Conservation (phyloP, 805 yeast genomes). For the Yamadazyma nakazawae region DNA sequence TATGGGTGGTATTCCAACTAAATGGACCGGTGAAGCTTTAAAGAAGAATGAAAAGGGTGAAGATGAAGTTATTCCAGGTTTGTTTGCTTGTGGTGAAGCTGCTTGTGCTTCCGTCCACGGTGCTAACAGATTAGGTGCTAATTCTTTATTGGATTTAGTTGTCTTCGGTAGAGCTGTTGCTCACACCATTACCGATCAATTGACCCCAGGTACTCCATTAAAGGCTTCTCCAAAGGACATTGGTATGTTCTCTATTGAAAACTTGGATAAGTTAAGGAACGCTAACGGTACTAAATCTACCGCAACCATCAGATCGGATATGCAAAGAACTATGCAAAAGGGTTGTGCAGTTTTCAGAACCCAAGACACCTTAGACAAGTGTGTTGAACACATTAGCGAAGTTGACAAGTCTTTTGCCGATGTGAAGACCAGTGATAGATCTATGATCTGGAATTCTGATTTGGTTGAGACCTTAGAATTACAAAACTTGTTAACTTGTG, state of each 20-base stretch:
- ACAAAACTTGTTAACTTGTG: slow-evolving; percentile 95
- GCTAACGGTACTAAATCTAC: slow-evolving; percentile 82
- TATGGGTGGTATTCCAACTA: slow-evolving; percentile 99
- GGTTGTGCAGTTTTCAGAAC: slow-evolving; percentile 97
- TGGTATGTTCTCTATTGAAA: slow-evolving; percentile 86
- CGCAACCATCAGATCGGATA: slow-evolving; percentile 81
- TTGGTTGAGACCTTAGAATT: slow-evolving; percentile 93
- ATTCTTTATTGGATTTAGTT: slow-evolving; percentile 92
- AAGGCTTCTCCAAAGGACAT: slow-evolving; percentile 78
- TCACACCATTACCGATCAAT: slow-evolving; percentile 79
- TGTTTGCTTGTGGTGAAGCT: slow-evolving; percentile 97
- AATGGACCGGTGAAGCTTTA: slow-evolving; percentile 92
- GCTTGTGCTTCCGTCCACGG: slow-evolving; percentile 99
- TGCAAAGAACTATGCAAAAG: slow-evolving; percentile 96
- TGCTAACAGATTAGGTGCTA: slow-evolving; percentile 98
- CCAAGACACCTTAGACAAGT: slow-evolving; percentile 86
- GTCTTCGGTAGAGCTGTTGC: slow-evolving; percentile 99
- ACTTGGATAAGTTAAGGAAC: slow-evolving; percentile 83
- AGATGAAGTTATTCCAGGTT: slow-evolving; percentile 88
- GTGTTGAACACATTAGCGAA: slow-evolving; percentile 73
- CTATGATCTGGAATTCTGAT: slow-evolving; percentile 99
- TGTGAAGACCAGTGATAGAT: slow-evolving; percentile 88
- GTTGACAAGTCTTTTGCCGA: slow-evolving; percentile 74
- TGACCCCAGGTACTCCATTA: slow-evolving; percentile 87
- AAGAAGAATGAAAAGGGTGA: slow-evolving; percentile 82